phyloP scores from a whole-genome alignment of 176 grass and related monocot genomes.

The Chloris gayana region DNA sequence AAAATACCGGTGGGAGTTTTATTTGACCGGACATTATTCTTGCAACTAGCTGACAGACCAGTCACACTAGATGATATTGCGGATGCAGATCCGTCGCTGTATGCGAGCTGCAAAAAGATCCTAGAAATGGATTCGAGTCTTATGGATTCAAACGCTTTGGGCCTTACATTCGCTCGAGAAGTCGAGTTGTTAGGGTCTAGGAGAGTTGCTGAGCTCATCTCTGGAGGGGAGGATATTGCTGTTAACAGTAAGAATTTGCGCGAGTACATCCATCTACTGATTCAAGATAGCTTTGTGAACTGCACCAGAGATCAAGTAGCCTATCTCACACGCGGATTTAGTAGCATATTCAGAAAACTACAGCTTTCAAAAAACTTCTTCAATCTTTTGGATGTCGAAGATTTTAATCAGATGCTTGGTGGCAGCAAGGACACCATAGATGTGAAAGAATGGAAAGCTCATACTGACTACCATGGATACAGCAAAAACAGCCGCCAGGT shows the following conservation, averaged over 20 bases:
- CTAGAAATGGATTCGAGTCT: slow-evolving; percentile 67
- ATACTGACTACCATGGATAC: slow-evolving; percentile 62
- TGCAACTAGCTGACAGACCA: slow-evolving; percentile 47
- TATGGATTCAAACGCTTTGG: slow-evolving; percentile 63
- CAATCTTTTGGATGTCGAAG: slow-evolving; percentile 51
- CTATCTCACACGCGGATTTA: slow-evolving; percentile 54
- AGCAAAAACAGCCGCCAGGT: slow-evolving; percentile 53
- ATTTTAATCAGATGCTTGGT: slow-evolving; percentile 67
- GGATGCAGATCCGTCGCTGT: slow-evolving; percentile 59
- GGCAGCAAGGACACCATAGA: slow-evolving; percentile 39
- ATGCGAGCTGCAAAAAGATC: slow-evolving; percentile 65
- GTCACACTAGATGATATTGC: slow-evolving; percentile 65
- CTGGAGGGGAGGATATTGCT: slow-evolving; percentile 54
- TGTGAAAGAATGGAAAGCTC: slow-evolving; percentile 64
- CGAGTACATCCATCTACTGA: slow-evolving; percentile 57
- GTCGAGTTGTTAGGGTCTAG: slow-evolving; percentile 37
- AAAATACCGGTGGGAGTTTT: slow-evolving; percentile 58
- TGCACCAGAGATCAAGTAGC: slow-evolving; percentile 47
- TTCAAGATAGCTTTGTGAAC: slow-evolving; percentile 57
- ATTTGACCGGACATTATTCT: slow-evolving; percentile 62
- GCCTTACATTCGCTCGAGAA: slow-evolving; percentile 65
- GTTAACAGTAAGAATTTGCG: slow-evolving; percentile 59
- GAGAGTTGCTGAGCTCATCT: slow-evolving; percentile 50
- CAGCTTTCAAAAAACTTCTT: slow-evolving; percentile 47
- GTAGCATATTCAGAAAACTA: slow-evolving; percentile 37